phyloP scores from a whole-genome alignment of 2,329 filamentous ascomycete species.

The Massarina eburnea region DNA sequence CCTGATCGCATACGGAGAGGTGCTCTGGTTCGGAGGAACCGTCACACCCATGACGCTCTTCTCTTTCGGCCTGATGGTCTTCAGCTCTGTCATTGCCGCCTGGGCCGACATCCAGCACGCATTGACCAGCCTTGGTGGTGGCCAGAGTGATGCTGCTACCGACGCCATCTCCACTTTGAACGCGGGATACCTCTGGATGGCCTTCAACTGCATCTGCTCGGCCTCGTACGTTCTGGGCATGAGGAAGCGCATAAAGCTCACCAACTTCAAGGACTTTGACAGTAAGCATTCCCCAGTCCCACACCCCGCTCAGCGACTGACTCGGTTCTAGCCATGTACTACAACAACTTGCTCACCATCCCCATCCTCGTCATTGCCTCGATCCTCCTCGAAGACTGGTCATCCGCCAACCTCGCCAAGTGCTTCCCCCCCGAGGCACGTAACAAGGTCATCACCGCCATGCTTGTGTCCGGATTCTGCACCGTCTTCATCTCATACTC shows the following conservation, averaged over 20 bases:
- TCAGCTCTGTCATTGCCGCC: slow-evolving; percentile 90
- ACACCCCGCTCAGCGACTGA: slow-evolving; percentile 9
- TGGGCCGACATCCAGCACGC: slow-evolving; percentile 96
- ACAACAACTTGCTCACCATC: slow-evolving; percentile 98
- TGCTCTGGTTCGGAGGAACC: slow-evolving; percentile 94
- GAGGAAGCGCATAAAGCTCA: slow-evolving; percentile 98
- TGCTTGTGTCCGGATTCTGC: slow-evolving; percentile 90
- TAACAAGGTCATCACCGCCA: slow-evolving; percentile 78
- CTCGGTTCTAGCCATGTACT: slow-evolving; percentile 81
- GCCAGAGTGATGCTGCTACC: slow-evolving; percentile 60
- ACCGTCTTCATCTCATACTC: slow-evolving; percentile 99
- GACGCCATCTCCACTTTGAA: slow-evolving; percentile 86
- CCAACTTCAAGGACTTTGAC: slow-evolving; percentile 99
- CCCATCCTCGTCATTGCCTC: slow-evolving; percentile 84
- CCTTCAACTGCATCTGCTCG: slow-evolving; percentile 92
- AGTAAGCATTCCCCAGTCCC: slow-evolving; percentile 62
- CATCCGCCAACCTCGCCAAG: slow-evolving; percentile 72
- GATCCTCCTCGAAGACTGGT: slow-evolving; percentile 89
- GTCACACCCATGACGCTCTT: slow-evolving; percentile 86
- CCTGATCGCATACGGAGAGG: slow-evolving; percentile 96
- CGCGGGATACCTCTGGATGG: slow-evolving; percentile 96
- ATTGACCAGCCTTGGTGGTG: slow-evolving; percentile 60
- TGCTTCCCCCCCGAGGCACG: slow-evolving; percentile 88
- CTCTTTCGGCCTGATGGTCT: slow-evolving; percentile 94
- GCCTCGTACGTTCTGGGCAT: slow-evolving; percentile 87